Conservation (phyloP, 345 rosid genomes). For the Eutrema heterophyllum region DNA sequence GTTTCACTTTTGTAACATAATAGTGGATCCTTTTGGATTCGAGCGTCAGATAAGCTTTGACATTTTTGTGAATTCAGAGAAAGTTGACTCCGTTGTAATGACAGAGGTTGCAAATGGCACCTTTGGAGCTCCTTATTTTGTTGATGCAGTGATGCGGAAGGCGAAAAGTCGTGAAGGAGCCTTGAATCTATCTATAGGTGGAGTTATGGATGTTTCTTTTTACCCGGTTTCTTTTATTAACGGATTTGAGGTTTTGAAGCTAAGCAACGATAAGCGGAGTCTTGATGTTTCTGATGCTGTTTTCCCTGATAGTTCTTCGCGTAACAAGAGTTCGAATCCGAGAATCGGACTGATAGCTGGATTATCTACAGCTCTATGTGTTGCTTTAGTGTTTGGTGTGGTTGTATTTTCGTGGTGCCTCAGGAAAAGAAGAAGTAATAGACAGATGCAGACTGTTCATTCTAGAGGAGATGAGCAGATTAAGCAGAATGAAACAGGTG, state of each 20-base stretch:
- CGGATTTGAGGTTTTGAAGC: constrained; percentile 64
- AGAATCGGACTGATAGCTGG: constrained; percentile 33
- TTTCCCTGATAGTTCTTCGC: neutral
- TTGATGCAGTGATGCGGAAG: constrained; percentile 50
- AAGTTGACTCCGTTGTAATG: constrained; percentile 50
- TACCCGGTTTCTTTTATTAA: constrained; percentile 44
- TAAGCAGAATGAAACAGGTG: constrained; percentile 25
- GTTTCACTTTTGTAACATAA: constrained; percentile 73
- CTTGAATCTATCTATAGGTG: constrained; percentile 59
- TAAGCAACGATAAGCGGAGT: constrained; percentile 46
- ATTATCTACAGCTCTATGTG: constrained; percentile 32
- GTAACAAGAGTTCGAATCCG: constrained; percentile 26
- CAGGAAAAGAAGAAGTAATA: constrained; percentile 31
- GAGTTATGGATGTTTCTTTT: constrained; percentile 21
- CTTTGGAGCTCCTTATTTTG: constrained; percentile 50
- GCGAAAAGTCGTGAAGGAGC: neutral
- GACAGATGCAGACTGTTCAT: constrained; percentile 21
- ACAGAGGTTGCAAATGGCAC: constrained; percentile 20
- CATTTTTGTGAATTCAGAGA: constrained; percentile 51
- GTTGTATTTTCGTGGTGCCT: constrained; percentile 24
- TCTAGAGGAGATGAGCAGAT: constrained; percentile 28
- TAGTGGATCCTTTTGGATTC: constrained; percentile 11
- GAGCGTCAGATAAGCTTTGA: constrained; percentile 28
- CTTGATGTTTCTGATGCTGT: constrained; percentile 40
- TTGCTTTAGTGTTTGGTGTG: constrained; percentile 25